Conservation (phyloP, 2,329 filamentous ascomycete species). For the Beauveria brongniartii region DNA sequence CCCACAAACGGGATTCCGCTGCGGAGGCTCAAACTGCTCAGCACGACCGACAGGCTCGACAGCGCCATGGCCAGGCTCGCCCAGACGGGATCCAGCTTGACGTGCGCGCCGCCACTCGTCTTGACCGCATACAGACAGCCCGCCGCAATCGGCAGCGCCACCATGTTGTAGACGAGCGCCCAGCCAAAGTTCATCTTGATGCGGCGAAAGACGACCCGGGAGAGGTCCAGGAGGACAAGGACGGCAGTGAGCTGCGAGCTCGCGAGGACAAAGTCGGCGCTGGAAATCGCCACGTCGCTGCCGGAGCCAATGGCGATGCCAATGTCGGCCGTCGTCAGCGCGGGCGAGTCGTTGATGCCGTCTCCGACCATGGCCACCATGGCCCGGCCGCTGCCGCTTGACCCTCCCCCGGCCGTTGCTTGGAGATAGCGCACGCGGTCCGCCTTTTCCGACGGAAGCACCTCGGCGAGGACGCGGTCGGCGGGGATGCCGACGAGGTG, state of each 20-base stretch:
- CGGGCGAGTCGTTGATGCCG: constrained; percentile 83
- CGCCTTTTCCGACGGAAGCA: constrained; percentile 77
- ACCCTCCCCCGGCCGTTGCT: constrained; percentile 29
- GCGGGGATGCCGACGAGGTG: constrained; percentile 63
- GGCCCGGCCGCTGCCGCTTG: constrained; percentile 29
- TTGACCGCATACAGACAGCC: constrained; percentile 61
- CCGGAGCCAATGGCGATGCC: constrained; percentile 79
- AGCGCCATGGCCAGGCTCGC: constrained; percentile 86
- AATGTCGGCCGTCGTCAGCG: constrained; percentile 71
- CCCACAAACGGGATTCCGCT: constrained; percentile 35
- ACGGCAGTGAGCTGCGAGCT: constrained; percentile 62
- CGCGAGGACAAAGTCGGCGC: constrained; percentile 74
- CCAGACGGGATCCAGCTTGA: constrained; percentile 72
- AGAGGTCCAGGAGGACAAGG: constrained; percentile 65
- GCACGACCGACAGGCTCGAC: constrained; percentile 82
- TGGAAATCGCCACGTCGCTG: constrained; percentile 74
- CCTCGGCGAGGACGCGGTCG: constrained; percentile 74
- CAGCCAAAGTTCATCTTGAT: constrained; percentile 82
- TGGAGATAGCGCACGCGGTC: constrained; percentile 60
- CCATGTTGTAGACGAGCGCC: constrained; percentile 74
- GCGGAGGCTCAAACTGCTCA: constrained; percentile 69
- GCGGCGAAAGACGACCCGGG: constrained; percentile 62
- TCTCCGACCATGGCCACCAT: constrained; percentile 79
- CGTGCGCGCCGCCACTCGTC: constrained; percentile 40
- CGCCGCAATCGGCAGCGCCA: constrained; percentile 73